Evolutionary conservation across 495 filamentous ascomycete species (phyloP).

Genomic region (Lasiosphaeria miniovina): DNA sequence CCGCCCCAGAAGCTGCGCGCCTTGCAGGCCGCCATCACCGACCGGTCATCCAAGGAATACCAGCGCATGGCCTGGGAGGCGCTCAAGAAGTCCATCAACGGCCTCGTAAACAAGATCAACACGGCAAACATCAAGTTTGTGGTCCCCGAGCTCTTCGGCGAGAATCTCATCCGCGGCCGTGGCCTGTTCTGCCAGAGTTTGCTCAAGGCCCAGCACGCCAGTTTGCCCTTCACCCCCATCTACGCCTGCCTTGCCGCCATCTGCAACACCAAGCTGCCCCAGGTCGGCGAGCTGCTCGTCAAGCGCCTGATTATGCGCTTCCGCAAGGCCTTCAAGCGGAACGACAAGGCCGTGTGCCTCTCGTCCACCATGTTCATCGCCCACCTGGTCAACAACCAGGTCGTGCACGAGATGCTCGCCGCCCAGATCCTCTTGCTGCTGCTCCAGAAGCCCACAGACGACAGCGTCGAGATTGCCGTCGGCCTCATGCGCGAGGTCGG

Average conservation of each 20-base stretch:
- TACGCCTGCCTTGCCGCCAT: constrained; percentile 94
- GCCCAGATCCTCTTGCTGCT: constrained; percentile 88
- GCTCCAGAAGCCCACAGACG: constrained; percentile 91
- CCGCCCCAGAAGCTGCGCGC: constrained; percentile 88
- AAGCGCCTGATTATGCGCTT: constrained; percentile 88
- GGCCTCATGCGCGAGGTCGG: constrained; percentile 87
- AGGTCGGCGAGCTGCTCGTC: constrained; percentile 87
- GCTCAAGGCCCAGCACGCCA: constrained; percentile 97
- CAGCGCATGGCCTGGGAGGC: constrained; percentile 99
- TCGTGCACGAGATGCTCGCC: constrained; percentile 87
- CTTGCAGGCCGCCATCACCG: constrained; percentile 93
- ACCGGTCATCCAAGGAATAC: constrained; percentile 94
- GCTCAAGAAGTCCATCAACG: constrained; percentile 97
- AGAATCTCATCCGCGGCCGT: constrained; percentile 87
- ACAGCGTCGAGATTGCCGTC: constrained; percentile 97
- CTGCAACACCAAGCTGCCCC: constrained; percentile 94
- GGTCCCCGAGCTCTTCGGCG: constrained; percentile 88
- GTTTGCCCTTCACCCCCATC: constrained; percentile 92
- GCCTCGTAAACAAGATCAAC: constrained; percentile 98
- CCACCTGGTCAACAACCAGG: constrained; percentile 91
- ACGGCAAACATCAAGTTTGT: constrained; percentile 96
- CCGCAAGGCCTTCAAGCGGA: constrained; percentile 90
- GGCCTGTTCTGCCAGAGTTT: constrained; percentile 92
- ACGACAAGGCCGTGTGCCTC: constrained; percentile 92
- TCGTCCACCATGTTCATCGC: constrained; percentile 91